phyloP scores from a whole-genome alignment of 2,329 filamentous ascomycete species.

The Alternaria gaisen region DNA sequence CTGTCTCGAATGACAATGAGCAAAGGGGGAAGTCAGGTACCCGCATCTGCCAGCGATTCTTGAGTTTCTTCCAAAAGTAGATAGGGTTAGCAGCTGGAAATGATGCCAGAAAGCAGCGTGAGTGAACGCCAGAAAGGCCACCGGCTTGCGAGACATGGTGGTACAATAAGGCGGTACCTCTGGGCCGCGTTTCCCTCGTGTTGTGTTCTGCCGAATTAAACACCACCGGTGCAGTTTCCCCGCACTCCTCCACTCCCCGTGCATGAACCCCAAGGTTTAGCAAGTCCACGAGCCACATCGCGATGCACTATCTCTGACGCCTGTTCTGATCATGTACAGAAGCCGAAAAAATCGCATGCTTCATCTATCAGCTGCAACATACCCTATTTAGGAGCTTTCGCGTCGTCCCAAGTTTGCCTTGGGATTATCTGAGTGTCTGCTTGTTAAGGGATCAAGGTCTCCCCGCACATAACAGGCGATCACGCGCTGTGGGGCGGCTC shows the following conservation, averaged over 20 bases:
- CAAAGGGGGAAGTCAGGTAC: constrained; percentile 32
- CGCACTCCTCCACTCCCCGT: constrained; percentile 26
- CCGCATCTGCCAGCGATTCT: constrained; percentile 46
- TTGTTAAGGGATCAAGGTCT: constrained; percentile 1
- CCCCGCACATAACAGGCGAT: constrained; percentile 9
- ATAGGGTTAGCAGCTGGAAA: constrained; percentile 14
- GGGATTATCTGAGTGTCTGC: neutral
- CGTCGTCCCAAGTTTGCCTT: neutral
- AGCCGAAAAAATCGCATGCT: neutral
- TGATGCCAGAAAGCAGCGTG: constrained; percentile 19
- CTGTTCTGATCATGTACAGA: neutral
- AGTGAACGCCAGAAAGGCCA: constrained; percentile 24
- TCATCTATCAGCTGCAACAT: neutral
- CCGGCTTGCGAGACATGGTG: constrained; percentile 25
- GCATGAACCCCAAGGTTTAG: constrained; percentile 20
- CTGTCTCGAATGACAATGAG: constrained; percentile 34
- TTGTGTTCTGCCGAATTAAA: constrained; percentile 33
- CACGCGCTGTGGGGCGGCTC: constrained; percentile 16
- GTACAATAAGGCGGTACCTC: constrained; percentile 38
- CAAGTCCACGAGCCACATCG: neutral
- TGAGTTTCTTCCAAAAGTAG: constrained; percentile 6
- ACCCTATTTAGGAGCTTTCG: neutral
- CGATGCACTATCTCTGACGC: neutral
- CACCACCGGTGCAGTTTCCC: constrained; percentile 25
- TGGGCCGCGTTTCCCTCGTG: constrained; percentile 30